Evolutionary conservation across 148 eudicot genomes (phyloP), one percentile per base, ranked within the genome.

Genomic region (Rhododendron ferrugineum): DNA sequence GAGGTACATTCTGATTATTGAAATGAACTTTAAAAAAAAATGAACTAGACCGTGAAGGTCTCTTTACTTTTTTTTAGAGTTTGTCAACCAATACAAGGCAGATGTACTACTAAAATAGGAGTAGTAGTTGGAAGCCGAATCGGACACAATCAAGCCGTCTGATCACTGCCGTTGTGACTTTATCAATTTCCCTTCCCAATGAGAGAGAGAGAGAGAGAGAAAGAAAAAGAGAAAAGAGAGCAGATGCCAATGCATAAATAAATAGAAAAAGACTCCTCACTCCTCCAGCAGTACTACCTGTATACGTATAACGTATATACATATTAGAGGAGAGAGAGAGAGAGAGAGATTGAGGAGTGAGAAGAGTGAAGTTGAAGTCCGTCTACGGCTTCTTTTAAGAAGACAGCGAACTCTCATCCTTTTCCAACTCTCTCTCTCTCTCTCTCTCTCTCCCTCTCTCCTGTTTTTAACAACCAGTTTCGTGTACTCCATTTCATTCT

Each of bases 381-480:
- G 32, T 44, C 78, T 16, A 70, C 78, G 32, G 20, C 40, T 62
- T 80, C 78, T 58, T 70, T 87, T 80, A 34, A 84, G 74, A 79
- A 78, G 75, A 87, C 84, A 84, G 86, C 84, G 86, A 84, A 84
- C 86, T 84, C 86, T 81, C 86, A 62, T 11, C 75, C 34, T 86
- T 88, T 80, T 14, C 81, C 14, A 18, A 34, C 20, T 56, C 20
- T 26, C 56, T 79, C 44, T 54, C 80, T 34, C 36, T 34, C 36
- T 34, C 36, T 42, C 70, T 68, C 66, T 68, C 40, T 78, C 34
- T 62, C 54, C 72, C 44, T 72, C 80, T 37, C 47, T 44, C 26
- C 60, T 22, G 49, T 60, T 81, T 34, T 37, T 1, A 42, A 62
- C 75, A 82, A 47, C 32, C 22, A 28, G 79, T 70, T 83, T 83